Conservation (phyloP, 176 grass and related monocot species). For the Lolium rigidum region DNA sequence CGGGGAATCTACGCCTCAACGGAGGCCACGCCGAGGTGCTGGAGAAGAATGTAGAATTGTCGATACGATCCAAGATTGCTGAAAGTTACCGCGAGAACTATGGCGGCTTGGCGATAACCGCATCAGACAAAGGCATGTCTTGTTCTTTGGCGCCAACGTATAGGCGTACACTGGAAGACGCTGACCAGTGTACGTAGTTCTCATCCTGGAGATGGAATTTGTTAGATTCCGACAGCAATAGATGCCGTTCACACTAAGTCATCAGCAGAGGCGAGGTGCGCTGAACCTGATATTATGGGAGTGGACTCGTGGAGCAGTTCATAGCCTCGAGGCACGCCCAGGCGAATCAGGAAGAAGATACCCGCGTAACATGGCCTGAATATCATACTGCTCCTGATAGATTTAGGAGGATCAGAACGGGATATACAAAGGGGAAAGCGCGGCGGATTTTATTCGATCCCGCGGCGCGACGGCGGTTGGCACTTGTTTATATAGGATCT, state of each 20-base stretch:
- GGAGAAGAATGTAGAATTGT: not conserved
- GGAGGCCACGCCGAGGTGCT: not conserved
- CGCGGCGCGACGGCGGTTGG: not conserved
- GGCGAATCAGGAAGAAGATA: not conserved
- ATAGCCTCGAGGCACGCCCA: not conserved
- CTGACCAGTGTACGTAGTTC: not conserved
- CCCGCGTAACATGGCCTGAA: not conserved
- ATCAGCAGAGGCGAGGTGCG: not conserved
- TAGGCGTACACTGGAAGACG: not conserved
- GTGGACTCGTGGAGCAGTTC: not conserved
- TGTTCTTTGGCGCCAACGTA: not conserved
- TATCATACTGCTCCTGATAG: slow-evolving; percentile 31
- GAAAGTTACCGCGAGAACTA: slow-evolving; percentile 31
- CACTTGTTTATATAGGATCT: not conserved
- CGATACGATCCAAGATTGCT: not conserved
- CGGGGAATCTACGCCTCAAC: not conserved
- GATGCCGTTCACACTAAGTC: slow-evolving; percentile 51
- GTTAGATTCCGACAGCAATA: not conserved
- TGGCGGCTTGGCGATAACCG: not conserved
- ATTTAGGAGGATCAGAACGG: slow-evolving; percentile 22
- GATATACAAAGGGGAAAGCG: not conserved
- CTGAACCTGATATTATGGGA: slow-evolving; percentile 26
- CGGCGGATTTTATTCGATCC: not conserved
- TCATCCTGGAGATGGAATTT: not conserved
- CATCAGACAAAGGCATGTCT: slow-evolving; percentile 21